Evolutionary conservation across 306 rosid genomes (phyloP), one percentile per base, ranked within the genome.

Genomic region (Dryas octopetala): DNA sequence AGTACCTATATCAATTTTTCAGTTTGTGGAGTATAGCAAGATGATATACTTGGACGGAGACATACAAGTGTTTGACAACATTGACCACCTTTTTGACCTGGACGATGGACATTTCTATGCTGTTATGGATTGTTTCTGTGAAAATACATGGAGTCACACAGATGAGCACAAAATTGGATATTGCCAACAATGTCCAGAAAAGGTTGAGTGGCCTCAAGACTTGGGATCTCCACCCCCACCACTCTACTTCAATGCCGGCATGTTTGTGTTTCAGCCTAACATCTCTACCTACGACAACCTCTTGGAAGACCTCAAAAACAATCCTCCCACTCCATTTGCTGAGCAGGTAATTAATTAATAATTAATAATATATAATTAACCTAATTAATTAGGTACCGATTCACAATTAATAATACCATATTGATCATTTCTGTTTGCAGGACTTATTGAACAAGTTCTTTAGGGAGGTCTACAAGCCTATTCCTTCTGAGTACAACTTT

Each of bases 21-120:
- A 67, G 72, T 48, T 67, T 26, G 46, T 67, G 58, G 72, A 67
- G 58, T 67, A 48, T 67, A 48, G 72, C 58, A 67, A 48, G 72
- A 48, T 67, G 57, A 49, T 67, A 49, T 67, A 67, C 44, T 67
- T 67, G 72, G 72, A 67, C 45, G 72, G 72, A 47, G 72, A 67
- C 72, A 48, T 67, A 48, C 58, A 67, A 67, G 72, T 67, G 13
- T 48, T 67, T 3, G 72, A 48, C 6, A 67, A 67, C 57, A 26
- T 67, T 7, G 58, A 67, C 32, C 58, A 67, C 4, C 72, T 67
- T 51, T 67, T 67, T 48, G 57, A 67, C 44, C 58, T 47, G 44
- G 44, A 44, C 1, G 71, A 67, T 3, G 71, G 71, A 3, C 26
- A 47, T 13, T 67, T 67, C 12, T 67, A 67, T 26, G 71, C 71